Evolutionary conservation across 2,329 filamentous ascomycete species (phyloP).

Genomic region (Colletotrichum sp.): DNA sequence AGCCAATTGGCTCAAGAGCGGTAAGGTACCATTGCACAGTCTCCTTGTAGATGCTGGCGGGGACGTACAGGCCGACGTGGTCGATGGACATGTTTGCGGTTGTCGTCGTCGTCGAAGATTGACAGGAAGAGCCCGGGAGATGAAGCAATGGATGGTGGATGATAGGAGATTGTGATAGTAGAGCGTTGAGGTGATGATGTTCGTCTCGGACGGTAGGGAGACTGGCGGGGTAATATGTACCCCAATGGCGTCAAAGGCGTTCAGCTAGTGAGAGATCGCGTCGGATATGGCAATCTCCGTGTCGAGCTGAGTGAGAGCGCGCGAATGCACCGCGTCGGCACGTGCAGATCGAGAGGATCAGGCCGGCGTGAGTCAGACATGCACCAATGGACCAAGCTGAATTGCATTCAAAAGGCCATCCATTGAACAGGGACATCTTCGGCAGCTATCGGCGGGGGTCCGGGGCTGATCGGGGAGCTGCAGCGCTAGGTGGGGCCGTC

Average conservation of each 20-base stretch:
- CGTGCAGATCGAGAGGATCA: neutral
- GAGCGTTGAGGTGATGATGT: neutral
- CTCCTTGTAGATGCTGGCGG: conserved; percentile 30
- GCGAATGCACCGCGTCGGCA: conserved; percentile 1
- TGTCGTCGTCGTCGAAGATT: neutral
- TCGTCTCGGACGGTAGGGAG: neutral
- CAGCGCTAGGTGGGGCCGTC: neutral
- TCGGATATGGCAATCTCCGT: neutral
- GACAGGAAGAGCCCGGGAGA: neutral
- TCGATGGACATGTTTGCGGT: conserved; percentile 36
- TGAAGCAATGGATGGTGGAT: neutral
- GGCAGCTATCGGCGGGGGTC: neutral
- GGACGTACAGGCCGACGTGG: conserved; percentile 35
- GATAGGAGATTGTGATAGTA: neutral
- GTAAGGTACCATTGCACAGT: conserved; percentile 36
- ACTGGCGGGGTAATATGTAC: conserved; percentile 6
- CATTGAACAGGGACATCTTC: neutral
- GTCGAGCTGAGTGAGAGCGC: neutral
- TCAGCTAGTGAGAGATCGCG: neutral
- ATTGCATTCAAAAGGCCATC: neutral
- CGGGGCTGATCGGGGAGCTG: neutral
- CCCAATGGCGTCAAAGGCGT: neutral
- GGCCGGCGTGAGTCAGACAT: neutral
- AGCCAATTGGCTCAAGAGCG: conserved; percentile 40
- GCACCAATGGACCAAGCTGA: neutral